phyloP scores from a whole-genome alignment of 306 rosid genomes.

The Casuarina cunninghamiana region DNA sequence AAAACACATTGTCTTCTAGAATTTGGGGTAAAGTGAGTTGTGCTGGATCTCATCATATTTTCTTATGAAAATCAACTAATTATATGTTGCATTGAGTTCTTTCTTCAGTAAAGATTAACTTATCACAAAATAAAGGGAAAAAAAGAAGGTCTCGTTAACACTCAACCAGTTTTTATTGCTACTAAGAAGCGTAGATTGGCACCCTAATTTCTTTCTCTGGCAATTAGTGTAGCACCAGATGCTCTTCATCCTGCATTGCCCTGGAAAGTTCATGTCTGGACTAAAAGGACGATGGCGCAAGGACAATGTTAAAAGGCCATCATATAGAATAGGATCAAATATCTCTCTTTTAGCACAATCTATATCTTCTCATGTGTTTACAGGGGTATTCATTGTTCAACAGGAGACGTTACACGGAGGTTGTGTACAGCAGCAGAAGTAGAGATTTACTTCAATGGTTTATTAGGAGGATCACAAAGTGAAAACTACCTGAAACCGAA shows the following conservation, averaged over 20 bases:
- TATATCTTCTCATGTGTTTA: slow-evolving; percentile 18
- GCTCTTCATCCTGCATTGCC: not conserved
- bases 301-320: slow-evolving; percentile 11
- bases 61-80: not conserved
- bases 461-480: slow-evolving; percentile 46
- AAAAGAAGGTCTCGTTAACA: not conserved
- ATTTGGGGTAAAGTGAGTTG: not conserved
- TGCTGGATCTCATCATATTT: not conserved
- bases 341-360: slow-evolving; percentile 10
- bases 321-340: slow-evolving; percentile 1
- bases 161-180: not conserved
- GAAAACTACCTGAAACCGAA: slow-evolving; percentile 73
- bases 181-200: not conserved
- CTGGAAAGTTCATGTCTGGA: not conserved
- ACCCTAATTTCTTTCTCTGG: not conserved
- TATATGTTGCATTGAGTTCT: not conserved
- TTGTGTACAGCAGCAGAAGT: slow-evolving; percentile 89
- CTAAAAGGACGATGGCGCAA: not conserved
- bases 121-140: not conserved
- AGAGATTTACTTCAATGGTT: slow-evolving; percentile 62
- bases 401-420: slow-evolving; percentile 73
- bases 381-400: slow-evolving; percentile 32
- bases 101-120: not conserved
- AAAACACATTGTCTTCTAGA: not conserved
- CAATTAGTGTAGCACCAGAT: not conserved